Percentiles rank a stretch among this genome's conserved stretches.
phyloP scores from a whole-genome alignment of 139 green algal genomes.

The Dunaliella primolecta region DNA sequence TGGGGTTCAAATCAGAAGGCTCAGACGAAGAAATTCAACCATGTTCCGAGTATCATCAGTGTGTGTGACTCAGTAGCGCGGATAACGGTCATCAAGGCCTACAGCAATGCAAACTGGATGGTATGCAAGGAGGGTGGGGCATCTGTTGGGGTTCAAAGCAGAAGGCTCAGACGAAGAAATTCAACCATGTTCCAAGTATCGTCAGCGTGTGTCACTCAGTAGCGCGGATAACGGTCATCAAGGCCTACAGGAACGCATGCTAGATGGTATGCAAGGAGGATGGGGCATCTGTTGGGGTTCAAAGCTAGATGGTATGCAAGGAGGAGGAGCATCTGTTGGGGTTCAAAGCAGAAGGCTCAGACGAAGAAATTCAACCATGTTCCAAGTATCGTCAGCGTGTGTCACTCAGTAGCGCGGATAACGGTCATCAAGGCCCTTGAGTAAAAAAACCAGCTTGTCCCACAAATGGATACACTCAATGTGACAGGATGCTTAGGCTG shows the following conservation, averaged over 20 bases:
- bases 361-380: slow-evolving; percentile 25
- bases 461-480: not conserved
- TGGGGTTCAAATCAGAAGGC: not conserved
- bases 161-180: slow-evolving; percentile 29
- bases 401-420: slow-evolving; percentile 43
- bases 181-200: slow-evolving; percentile 21
- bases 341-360: slow-evolving; percentile 5
- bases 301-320: not conserved
- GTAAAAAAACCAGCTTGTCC: too few species aligned
- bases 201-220: slow-evolving; percentile 16
- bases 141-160: too few species aligned
- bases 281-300: too few species aligned
- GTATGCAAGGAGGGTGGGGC: too few species aligned
- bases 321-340: not conserved
- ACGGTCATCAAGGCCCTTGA: not conserved
- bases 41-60: slow-evolving; percentile 17
- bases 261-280: not conserved
- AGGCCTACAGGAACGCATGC: too few species aligned
- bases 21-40: slow-evolving; percentile 35
- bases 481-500: too few species aligned
- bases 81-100: slow-evolving; percentile 23
- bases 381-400: slow-evolving; percentile 10
- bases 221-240: slow-evolving; percentile 35
- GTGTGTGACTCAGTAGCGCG: slow-evolving; percentile 29
- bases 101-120: too few species aligned